Evolutionary conservation across 495 filamentous ascomycete species (phyloP).

Genomic region (Hypoxylon subgilvum): DNA sequence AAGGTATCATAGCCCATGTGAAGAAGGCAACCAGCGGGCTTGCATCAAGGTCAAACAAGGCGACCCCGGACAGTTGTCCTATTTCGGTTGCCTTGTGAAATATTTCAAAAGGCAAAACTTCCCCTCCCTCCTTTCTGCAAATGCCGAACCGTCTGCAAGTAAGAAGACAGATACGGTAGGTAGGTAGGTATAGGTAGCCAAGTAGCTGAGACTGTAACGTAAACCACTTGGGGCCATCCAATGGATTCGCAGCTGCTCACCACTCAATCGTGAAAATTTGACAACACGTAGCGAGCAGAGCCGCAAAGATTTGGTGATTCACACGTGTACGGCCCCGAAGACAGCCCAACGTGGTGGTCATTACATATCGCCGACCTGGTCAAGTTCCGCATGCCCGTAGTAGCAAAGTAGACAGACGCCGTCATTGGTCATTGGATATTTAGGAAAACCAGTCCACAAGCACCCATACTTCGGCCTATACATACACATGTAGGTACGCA

Average conservation of each 20-base stretch:
- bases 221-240: constrained; percentile 25
- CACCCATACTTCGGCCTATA: too few relatives aligned
- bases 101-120: too few relatives aligned
- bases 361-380: too few relatives aligned
- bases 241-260: too few relatives aligned
- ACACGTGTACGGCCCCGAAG: constrained; percentile 32
- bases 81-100: neutral
- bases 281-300: constrained; percentile 26
- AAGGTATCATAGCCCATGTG: too few relatives aligned
- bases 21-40: constrained; percentile 1
- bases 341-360: constrained; percentile 6
- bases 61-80: constrained; percentile 16
- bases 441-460: too few relatives aligned
- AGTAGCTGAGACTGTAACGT: too few relatives aligned
- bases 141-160: constrained; percentile 27
- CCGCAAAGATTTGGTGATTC: constrained; percentile 24
- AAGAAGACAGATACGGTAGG: constrained; percentile 16
- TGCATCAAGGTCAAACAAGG: neutral
- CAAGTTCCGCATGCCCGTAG: neutral
- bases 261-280: too few relatives aligned
- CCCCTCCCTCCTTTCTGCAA: constrained; percentile 4
- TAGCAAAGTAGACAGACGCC: constrained; percentile 9
- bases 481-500: too few relatives aligned
- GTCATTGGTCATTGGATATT: too few relatives aligned
- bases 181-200: too few relatives aligned